phyloP scores from a whole-genome alignment of 1,284 basidiomycete species.

The Psilocybe mexicana region DNA sequence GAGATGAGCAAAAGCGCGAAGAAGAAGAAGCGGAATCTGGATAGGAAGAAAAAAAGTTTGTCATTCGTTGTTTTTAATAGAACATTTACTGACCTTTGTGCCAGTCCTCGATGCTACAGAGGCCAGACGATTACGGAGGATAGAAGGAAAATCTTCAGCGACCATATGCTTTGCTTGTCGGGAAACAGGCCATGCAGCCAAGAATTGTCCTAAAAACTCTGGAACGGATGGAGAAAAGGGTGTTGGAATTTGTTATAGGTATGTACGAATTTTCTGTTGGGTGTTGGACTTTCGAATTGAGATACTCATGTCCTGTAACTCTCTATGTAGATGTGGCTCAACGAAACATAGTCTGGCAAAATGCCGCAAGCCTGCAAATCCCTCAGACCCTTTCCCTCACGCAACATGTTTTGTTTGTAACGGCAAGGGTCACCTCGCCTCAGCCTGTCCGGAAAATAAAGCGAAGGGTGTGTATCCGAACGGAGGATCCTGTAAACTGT shows the following conservation, averaged over 20 bases:
- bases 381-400: slow-evolving; percentile 76
- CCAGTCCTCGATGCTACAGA: slow-evolving; percentile 49
- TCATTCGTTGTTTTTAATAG: neutral
- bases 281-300: neutral
- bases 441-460: slow-evolving; percentile 79
- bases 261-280: slow-evolving; percentile 22
- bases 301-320: too few species aligned
- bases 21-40: slow-evolving; percentile 26
- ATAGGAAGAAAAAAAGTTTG: slow-evolving; percentile 33
- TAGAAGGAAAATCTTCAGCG: slow-evolving; percentile 54
- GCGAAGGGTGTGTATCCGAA: slow-evolving; percentile 87
- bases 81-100: slow-evolving; percentile 9
- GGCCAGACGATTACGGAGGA: slow-evolving; percentile 65
- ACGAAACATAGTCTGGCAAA: slow-evolving; percentile 75
- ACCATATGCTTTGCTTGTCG: slow-evolving; percentile 91
- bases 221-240: slow-evolving; percentile 32
- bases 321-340: slow-evolving; percentile 73
- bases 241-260: slow-evolving; percentile 86
- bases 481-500: slow-evolving; percentile 89
- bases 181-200: slow-evolving; percentile 81
- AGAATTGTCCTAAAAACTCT: slow-evolving; percentile 63
- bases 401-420: slow-evolving; percentile 93
- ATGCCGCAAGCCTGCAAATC: slow-evolving; percentile 70
- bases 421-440: slow-evolving; percentile 78
- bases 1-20: slow-evolving; percentile 23